Base-by-base conservation (phyloP, 306 rosid genomes). In the Dryas drummondii region DNA sequence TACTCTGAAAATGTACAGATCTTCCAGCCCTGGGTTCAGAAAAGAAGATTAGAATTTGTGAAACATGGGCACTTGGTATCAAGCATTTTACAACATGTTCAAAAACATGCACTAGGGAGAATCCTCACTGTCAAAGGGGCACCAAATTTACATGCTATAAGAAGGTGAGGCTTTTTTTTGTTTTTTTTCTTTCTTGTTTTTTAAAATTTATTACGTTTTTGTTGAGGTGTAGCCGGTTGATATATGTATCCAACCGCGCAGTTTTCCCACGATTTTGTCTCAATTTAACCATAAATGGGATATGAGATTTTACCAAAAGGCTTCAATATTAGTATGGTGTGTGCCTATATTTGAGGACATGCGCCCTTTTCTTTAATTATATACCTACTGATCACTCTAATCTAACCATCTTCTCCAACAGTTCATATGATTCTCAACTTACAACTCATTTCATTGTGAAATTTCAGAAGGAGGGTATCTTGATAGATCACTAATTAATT, bases 1-100 rank as follows among this genome's bases (percentile, higher is more conserved):
- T 17, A 27, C 66, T 61, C 10, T 27, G 66, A 6, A 63, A 22
- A 49, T 11, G 15, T 22, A 47, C 68, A 72, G 76, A 64, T 72
- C 47, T 72, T 72, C 58, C 68, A 0, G n/a, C 76, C 76, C 48
- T 72, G 58, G 76, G 76, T 72, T 59, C 76, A 72, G 9, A 72
- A 72, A 16, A 72, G 76, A 59, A 58, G 76, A 46, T 59, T 72
- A 72, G 76, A 72, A 48, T 72, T 72, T 27, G 58, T 58, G 58
- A 72, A 72, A 59, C 76, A 47, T 72, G 48, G 58, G 47, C 47
- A 59, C 26, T 47, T 72, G 58, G 48, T 59, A 19, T 46, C 76
- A 2, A 49, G 64, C 68, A 72, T 72, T 27, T 59, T 72, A 59
- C 76, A 46, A 15, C 76, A 72, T 9, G 58, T 72, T 1, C 76